Base-by-base conservation (phyloP, 148 eudicot genomes). In the Oxyria digyna region DNA sequence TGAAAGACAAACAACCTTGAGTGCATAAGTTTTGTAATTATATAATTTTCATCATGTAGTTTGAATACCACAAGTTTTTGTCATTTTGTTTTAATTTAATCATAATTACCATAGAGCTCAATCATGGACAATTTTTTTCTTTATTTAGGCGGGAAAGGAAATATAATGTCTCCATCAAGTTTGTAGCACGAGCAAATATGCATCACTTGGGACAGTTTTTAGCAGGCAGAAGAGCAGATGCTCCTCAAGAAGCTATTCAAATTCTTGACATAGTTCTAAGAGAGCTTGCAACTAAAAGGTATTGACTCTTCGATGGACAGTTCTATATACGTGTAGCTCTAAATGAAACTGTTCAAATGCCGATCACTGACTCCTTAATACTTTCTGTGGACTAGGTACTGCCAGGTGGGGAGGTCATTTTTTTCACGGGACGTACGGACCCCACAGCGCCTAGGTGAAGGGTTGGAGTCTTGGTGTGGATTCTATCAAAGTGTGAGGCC, bases 401-500 rank as follows among this genome's bases (percentile, higher is more conserved):
- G 76, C 41, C 83, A 86, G 13, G 81, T 87, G 7, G 91, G 88
- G 33, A 85, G 88, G 69, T 87, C 87, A 3, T 87, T 87, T 73
- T 85, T 82, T 78, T 84, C 88, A 13, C 87, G 83, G 31, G 79
- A 77, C 75, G 76, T 87, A 49, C 70, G 87, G 57, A 87, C 62
- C 62, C 86, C 88, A 50, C 83, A 85, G 40, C 72, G 81, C 50
- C 88, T 87, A 35, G 91, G 91, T 41, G 86, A 83, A 32, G 91
- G 91, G 21, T 79, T 87, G 48, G 87, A 87, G 70, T 84, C 91
- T 62, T 87, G 91, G 91, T 77, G 87, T 77, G 91, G 91, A 35
- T 87, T 87, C 69, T 87, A 87, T 72, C 91, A 87, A 75, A 87
- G 91, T 72, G 81, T 87, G 24, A 81, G 88, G 67, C 91, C 91